Base-by-base conservation (phyloP, 768 basidiomycete genomes). In the Suillus occidentalis region DNA sequence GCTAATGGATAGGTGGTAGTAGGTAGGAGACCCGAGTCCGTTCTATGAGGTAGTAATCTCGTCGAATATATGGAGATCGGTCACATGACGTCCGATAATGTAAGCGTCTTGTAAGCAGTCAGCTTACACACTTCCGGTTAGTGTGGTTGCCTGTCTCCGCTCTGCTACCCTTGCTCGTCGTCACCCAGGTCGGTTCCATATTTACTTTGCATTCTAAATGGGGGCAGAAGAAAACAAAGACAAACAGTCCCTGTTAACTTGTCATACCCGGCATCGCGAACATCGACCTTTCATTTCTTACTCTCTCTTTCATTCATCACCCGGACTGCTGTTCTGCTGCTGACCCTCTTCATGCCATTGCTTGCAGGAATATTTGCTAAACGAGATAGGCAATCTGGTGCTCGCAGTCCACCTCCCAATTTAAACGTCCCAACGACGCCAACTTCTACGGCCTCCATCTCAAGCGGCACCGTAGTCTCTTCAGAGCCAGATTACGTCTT, bases 401-500 rank as follows among this genome's bases (percentile, higher is more conserved):
- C 63, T 43, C 67, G 22, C 50, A 61, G 50, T 36, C 6, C 62
- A 39, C 31, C 59, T 36, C 43, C 66, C 16, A 59, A 42, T 20
- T 59, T 42, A 42, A 64, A 58, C 6, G 34, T 20, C 0, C 43
- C 53, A 6, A 36, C 64, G 10, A 59, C 66, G 6, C 37, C 71
- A 12, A 47, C 67, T 2, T 72, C 74, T 20, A 52, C 61, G 9
- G 62, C 69, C 0, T 72, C 70, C 13, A 66, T 66, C 0, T 20
- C 61, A 31, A 72, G 68, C 14, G 50, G 50, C 61, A 67, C 65
- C 22, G 63, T 43, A n/a, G 68, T 68, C 13, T 72, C 70, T 13
- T 42, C 69, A 70, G 81, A 83, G 20, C 65, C 68, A 20, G 79
- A 78, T 66, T 71, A 75, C 67, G 70, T 79, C 59, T 65, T 70